These are phyloP conservation scores for Atkinsonella texensis DNA, from an alignment of 2,329 filamentous ascomycete species.

Conservation along the genomic window DNA sequence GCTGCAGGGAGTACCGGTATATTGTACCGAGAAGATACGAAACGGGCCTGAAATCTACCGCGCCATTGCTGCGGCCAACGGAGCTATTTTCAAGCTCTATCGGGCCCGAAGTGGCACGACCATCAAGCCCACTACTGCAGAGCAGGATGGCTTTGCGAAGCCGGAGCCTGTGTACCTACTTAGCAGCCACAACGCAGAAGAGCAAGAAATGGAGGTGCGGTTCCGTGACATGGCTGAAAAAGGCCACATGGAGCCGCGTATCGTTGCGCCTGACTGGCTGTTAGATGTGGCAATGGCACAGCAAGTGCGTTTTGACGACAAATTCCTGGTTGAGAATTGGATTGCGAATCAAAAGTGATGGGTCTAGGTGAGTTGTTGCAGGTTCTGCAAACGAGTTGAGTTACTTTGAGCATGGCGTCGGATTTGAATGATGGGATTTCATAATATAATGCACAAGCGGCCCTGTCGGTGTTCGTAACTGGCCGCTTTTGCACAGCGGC, in stretches of 20 bases:
- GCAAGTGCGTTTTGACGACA: conserved; percentile 54
- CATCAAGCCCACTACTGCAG: conserved; percentile 51
- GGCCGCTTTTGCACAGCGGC: background rate
- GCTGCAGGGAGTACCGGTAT: conserved; percentile 64
- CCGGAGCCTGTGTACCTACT: conserved; percentile 74
- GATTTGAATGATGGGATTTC: background rate
- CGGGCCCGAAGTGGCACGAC: conserved; percentile 58
- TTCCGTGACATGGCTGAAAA: conserved; percentile 71
- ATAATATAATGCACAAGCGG: background rate
- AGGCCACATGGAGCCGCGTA: conserved; percentile 65
- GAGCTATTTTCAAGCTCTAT: conserved; percentile 70
- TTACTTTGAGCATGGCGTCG: conserved; percentile 8
- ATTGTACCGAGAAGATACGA: conserved; percentile 68
- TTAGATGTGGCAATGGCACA: conserved; percentile 84
- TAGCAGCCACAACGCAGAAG: conserved; percentile 52
- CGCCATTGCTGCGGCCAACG: conserved; percentile 78
- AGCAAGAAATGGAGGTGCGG: conserved; percentile 64
- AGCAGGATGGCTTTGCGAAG: conserved; percentile 47
- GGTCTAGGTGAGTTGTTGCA: conserved; percentile 1
- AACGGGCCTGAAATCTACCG: conserved; percentile 79
- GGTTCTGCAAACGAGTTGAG: conserved; percentile 10
- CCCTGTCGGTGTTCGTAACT: background rate
- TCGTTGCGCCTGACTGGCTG: conserved; percentile 83
- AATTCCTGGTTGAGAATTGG: conserved; percentile 42
- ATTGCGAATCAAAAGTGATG: conserved; percentile 17